phyloP scores from a whole-genome alignment of 1,284 basidiomycete species.

The Ganoderma lingzhi region DNA sequence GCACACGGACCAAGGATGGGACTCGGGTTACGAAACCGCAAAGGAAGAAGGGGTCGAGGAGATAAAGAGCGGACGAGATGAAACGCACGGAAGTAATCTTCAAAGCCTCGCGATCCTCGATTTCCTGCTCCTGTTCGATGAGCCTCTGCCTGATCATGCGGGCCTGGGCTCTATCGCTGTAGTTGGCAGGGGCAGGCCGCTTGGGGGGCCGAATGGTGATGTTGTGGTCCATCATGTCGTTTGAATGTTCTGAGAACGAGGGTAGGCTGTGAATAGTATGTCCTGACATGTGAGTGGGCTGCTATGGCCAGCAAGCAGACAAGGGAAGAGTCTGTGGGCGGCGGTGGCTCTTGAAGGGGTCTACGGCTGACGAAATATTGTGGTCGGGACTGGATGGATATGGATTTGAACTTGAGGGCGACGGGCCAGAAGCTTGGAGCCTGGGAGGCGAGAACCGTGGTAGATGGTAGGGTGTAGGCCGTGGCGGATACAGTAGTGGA shows the following conservation, averaged over 20 bases:
- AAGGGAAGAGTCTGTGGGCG: not conserved
- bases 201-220: slow-evolving; percentile 21
- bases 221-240: slow-evolving; percentile 3
- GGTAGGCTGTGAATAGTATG: not conserved
- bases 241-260: not conserved
- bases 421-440: no score
- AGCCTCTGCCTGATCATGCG: slow-evolving; percentile 25
- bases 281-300: not conserved
- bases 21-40: not conserved
- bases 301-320: slow-evolving; percentile 5
- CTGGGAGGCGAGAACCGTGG: no score
- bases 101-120: slow-evolving; percentile 24
- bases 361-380: not conserved
- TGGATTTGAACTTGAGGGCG: not conserved
- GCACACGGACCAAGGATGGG: not conserved
- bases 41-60: not conserved
- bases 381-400: not conserved
- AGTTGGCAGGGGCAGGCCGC: not conserved
- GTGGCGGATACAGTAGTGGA: not conserved
- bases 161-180: slow-evolving; percentile 20
- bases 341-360: not conserved
- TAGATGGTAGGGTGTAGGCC: no score
- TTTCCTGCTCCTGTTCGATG: slow-evolving; percentile 28
- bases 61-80: not conserved
- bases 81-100: slow-evolving; percentile 10